These are phyloP conservation scores for Gossypium turneri DNA, from an alignment of 345 rosid species.

Conservation along the genomic window DNA sequence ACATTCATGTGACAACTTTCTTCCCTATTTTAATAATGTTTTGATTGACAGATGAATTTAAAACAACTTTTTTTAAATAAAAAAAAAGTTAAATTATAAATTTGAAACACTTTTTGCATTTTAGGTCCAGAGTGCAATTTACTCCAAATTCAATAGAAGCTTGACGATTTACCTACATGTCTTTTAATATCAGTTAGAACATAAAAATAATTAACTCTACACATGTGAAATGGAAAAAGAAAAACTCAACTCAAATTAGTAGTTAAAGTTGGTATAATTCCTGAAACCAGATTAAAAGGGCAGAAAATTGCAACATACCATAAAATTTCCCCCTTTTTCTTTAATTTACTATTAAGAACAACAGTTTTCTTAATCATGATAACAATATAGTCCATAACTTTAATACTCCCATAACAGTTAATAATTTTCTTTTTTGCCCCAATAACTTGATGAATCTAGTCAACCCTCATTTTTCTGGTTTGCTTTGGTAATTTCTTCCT, in stretches of 20 bases:
- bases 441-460: neutral
- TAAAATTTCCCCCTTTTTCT: neutral
- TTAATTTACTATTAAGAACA: neutral
- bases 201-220: no score
- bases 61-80: neutral
- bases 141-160: neutral
- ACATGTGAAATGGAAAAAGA: no score
- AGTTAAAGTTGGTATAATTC: no score
- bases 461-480: slow-evolving; percentile 32
- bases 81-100: neutral
- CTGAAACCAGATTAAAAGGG: no score
- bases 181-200: no score
- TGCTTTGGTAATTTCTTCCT: slow-evolving; percentile 46
- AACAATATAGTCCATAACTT: neutral
- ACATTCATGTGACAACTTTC: no score
- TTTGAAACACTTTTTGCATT: no score
- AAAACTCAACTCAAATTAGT: no score
- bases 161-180: neutral
- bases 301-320: neutral
- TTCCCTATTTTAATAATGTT: no score
- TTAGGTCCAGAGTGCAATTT: neutral
- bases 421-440: neutral
- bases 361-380: neutral
- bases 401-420: neutral
- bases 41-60: no score